phyloP scores from a whole-genome alignment of 345 rosid species.

The Hypericum perforatum region DNA sequence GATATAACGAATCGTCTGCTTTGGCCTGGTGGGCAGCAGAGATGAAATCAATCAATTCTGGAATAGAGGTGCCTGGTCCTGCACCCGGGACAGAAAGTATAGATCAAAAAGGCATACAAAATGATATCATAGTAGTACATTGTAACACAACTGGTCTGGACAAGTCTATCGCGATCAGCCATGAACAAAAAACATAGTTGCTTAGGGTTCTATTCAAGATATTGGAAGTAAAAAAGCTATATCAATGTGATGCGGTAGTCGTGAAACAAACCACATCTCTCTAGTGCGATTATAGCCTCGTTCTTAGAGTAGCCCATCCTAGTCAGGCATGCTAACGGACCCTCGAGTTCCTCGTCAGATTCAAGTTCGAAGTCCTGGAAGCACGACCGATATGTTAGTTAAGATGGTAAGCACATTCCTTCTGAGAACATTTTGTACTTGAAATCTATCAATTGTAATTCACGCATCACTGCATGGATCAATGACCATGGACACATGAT shows the following conservation, averaged over 20 bases:
- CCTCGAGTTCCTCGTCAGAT: slow-evolving; percentile 21
- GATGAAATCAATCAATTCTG: slow-evolving; percentile 64
- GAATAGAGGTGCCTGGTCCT: slow-evolving; percentile 52
- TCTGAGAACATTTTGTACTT: too few species aligned
- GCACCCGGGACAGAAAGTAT: slow-evolving; percentile 16
- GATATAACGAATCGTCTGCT: slow-evolving; percentile 40
- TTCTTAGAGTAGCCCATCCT: slow-evolving; percentile 58
- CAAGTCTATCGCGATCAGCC: too few species aligned
- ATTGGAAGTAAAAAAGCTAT: slow-evolving; percentile 1
- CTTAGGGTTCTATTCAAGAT: too few species aligned
- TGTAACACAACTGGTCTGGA: neutral
- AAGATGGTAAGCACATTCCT: too few species aligned
- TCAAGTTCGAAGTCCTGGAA: slow-evolving; percentile 11
- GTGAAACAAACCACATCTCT: slow-evolving; percentile 69
- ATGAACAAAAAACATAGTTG: too few species aligned
- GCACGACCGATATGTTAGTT: too few species aligned
- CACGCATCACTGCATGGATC: too few species aligned
- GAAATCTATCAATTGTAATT: too few species aligned
- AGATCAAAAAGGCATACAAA: slow-evolving; percentile 1
- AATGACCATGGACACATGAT: too few species aligned
- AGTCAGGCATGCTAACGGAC: slow-evolving; percentile 29
- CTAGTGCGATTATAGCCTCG: slow-evolving; percentile 63
- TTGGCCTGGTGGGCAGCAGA: slow-evolving; percentile 72
- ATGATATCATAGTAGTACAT: neutral
- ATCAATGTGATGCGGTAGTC: slow-evolving; percentile 7